phyloP scores from a whole-genome alignment of 257 asterid genomes.

The Rhazya stricta region DNA sequence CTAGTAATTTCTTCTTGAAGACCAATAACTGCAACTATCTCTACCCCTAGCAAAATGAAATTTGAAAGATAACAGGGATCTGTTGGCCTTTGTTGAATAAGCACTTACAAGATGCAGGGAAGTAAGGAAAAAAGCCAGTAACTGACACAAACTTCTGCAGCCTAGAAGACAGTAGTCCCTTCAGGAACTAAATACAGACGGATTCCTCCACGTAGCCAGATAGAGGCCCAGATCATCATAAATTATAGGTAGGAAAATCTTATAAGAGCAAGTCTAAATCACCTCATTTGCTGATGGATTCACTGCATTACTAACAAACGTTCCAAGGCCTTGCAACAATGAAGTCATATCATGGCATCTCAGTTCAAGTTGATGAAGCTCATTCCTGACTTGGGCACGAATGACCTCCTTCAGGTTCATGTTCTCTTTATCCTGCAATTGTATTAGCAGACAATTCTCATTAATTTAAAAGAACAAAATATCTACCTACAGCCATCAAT shows the following conservation, averaged over 20 bases:
- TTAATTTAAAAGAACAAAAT: slow-evolving; percentile 2
- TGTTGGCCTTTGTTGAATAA: not conserved
- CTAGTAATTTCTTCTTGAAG: not conserved
- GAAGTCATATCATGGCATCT: slow-evolving; percentile 65
- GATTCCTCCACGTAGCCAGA: not conserved
- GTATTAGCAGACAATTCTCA: slow-evolving; percentile 11
- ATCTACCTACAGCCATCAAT: not conserved
- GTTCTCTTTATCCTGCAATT: slow-evolving; percentile 72
- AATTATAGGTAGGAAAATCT: not conserved
- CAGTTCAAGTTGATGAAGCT: slow-evolving; percentile 54
- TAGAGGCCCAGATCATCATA: not conserved
- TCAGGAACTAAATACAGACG: not conserved
- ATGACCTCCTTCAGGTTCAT: slow-evolving; percentile 76
- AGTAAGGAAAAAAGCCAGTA: not conserved
- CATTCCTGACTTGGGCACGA: slow-evolving; percentile 58
- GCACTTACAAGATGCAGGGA: not conserved
- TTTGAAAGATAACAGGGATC: not conserved
- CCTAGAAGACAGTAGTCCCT: not conserved
- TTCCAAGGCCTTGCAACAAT: slow-evolving; percentile 58
- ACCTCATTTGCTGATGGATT: slow-evolving; percentile 62
- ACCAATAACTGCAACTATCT: not conserved
- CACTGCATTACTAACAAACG: slow-evolving; percentile 43
- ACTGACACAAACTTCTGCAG: not conserved
- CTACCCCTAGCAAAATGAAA: not conserved
- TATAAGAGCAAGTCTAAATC: slow-evolving; percentile 16